Percentiles rank a stretch among this genome's conserved stretches.
phyloP scores from a whole-genome alignment of 78 protist species.

The Salpingoeca rosetta region DNA sequence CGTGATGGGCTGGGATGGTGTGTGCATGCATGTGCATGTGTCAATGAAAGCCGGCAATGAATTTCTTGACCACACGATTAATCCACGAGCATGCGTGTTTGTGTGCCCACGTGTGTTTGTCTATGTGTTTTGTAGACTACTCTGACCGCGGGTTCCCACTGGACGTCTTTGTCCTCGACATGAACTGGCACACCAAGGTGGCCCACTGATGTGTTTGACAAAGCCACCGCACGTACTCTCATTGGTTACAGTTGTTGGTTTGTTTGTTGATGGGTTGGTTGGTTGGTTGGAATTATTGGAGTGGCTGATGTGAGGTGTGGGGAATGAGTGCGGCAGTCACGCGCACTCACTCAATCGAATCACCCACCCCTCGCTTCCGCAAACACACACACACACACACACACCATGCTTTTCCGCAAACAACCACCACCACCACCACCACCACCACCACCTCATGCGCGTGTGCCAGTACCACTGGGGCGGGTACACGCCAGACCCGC shows the following conservation, averaged over 20 bases:
- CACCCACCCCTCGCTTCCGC: background rate
- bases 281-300: no score
- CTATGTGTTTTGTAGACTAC: constrained; percentile 2
- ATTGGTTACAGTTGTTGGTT: background rate
- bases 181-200: constrained; percentile 51
- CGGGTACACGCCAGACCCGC: constrained; percentile 34
- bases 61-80: constrained; percentile 6
- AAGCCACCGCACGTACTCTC: background rate
- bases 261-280: no score
- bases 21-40: no score
- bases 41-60: background rate
- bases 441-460: no score
- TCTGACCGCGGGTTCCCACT: constrained; percentile 22
- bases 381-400: no score
- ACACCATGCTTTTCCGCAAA: no score
- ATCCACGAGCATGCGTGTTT: no score
- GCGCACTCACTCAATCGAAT: background rate
- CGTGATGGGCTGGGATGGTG: background rate
- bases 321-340: background rate
- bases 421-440: no score
- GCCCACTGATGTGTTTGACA: constrained; percentile 13
- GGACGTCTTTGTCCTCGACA: constrained; percentile 45
- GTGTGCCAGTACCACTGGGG: constrained; percentile 26
- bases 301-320: background rate
- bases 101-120: no score